A percentile compares a stretch with the other conserved stretches of the same genome.
Evolutionary conservation across 2,329 filamentous ascomycete species (phyloP).

Genomic region (Monosporascus sp.): DNA sequence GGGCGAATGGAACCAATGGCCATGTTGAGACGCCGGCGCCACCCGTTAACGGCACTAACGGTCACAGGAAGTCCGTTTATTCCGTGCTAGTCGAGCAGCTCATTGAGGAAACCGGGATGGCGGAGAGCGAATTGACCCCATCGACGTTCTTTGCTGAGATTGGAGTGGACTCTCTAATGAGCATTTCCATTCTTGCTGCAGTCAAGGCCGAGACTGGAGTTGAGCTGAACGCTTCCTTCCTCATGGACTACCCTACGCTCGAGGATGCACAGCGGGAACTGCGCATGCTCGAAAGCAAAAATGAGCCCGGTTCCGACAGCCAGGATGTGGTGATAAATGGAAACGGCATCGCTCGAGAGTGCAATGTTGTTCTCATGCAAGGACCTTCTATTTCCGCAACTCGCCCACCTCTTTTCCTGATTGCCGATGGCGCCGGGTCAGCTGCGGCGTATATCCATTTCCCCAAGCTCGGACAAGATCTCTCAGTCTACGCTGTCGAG

Average conservation of each 20-base stretch:
- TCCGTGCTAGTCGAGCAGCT: not conserved
- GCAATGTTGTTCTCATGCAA: conserved; percentile 11
- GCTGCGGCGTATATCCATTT: conserved; percentile 18
- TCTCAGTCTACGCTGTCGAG: conserved; percentile 18
- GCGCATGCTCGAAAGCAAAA: no score
- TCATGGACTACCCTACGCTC: conserved; percentile 1
- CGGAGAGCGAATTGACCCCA: not conserved
- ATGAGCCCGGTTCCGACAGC: no score
- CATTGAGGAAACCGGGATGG: no score
- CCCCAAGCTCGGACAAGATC: conserved; percentile 9
- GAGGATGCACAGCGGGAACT: not conserved
- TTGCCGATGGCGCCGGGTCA: conserved; percentile 18
- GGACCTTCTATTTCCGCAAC: conserved; percentile 2
- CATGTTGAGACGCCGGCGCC: no score
- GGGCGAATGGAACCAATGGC: no score
- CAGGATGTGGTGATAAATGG: no score
- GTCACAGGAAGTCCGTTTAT: not conserved
- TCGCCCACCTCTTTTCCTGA: conserved; percentile 13
- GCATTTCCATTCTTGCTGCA: not conserved
- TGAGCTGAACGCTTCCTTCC: conserved; percentile 1
- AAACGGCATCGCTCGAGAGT: no score
- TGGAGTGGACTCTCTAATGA: conserved; percentile 2
- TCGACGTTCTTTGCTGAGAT: not conserved
- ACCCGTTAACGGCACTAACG: no score
- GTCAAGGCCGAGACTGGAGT: not conserved